Base-by-base conservation (phyloP, 345 rosid species). In the Raphanus raphanistrum region DNA sequence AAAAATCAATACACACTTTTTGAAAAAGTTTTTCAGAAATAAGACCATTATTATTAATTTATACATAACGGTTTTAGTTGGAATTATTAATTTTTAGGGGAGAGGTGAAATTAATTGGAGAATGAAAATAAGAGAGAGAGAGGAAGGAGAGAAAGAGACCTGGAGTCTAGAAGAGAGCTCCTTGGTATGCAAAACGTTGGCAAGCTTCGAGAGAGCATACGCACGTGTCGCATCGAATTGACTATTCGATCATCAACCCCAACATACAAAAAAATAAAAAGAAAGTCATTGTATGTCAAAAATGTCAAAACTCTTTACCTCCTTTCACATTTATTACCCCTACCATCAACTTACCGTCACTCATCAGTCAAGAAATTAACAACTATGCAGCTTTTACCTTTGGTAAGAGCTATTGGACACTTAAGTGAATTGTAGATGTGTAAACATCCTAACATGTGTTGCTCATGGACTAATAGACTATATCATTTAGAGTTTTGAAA, bases 171-270 rank as follows among this genome's bases (percentile, higher is more conserved):
- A 85, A 63, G 93, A 92, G 78, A 93, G 94, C 85, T 92, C 96
- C 86, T 87, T 88, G 82, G 99, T 89, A 84, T 96, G 98, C 88
- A 96, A 78, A 80, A 96, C 93, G 78, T 93, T 96, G 27, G 98
- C 94, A 38, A 96, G 98, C 90, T 93, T 96, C 85, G 99, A 96
- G 85, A 93, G 92, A 75, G 99, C 97, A 74, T 92, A 92, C 4
- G 99, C 98, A 87, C 96, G 98, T 88, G 99, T 91, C 79, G 98
- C 85, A 35, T 91, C 94, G 82, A 86, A 96, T 36, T 87, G 78
- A 74, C 99, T 92, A 76, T 48, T 70, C 82, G 41, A 55, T 63
- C 66, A 62, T 62, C 41, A 86, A 27, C 66, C 8, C 8, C 69
- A 65, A 66, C 25, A 26, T 27, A 3, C 58, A 29, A 59, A 74